Conservation (phyloP, 352 stramenopile genomes). For the Pythium scleroteichum region DNA sequence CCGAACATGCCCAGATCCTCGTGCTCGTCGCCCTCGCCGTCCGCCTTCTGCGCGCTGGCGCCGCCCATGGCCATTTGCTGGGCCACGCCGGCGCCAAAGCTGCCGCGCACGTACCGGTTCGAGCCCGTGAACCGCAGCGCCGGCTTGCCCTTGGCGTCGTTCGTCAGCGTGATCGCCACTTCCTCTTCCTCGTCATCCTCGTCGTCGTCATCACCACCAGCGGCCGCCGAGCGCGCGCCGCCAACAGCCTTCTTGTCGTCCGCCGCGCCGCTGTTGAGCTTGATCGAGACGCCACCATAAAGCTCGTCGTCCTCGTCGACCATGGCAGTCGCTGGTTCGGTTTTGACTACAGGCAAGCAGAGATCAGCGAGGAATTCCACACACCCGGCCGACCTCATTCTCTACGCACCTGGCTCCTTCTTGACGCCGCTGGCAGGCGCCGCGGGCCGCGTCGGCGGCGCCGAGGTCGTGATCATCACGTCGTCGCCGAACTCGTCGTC, state of each 20-base stretch:
- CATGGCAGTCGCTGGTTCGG: constrained; percentile 22
- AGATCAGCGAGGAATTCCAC: background rate
- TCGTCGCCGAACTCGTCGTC: constrained; percentile 85
- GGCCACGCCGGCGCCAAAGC: constrained; percentile 35
- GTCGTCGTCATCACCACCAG: constrained; percentile 58
- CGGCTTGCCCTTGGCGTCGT: constrained; percentile 67
- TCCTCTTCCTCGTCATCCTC: constrained; percentile 85
- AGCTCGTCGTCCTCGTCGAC: constrained; percentile 74
- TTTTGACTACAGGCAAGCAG: background rate
- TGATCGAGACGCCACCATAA: constrained; percentile 78
- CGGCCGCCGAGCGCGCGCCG: background rate
- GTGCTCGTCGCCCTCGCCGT: constrained; percentile 39
- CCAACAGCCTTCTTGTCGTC: constrained; percentile 16
- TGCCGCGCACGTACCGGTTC: constrained; percentile 78
- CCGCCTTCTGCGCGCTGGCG: constrained; percentile 21
- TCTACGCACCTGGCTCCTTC: constrained; percentile 4
- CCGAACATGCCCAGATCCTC: constrained; percentile 81
- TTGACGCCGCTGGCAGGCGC: background rate
- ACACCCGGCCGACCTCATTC: too few relatives aligned
- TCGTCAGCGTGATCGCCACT: constrained; percentile 77
- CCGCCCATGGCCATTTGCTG: constrained; percentile 38
- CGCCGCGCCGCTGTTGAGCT: constrained; percentile 40
- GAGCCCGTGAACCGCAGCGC: constrained; percentile 76
- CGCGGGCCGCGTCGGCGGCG: background rate
- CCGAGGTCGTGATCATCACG: constrained; percentile 51